Percentiles rank a stretch among this genome's conserved stretches.
Conservation (phyloP, 345 rosid genomes). For the Litchi chinensis region DNA sequence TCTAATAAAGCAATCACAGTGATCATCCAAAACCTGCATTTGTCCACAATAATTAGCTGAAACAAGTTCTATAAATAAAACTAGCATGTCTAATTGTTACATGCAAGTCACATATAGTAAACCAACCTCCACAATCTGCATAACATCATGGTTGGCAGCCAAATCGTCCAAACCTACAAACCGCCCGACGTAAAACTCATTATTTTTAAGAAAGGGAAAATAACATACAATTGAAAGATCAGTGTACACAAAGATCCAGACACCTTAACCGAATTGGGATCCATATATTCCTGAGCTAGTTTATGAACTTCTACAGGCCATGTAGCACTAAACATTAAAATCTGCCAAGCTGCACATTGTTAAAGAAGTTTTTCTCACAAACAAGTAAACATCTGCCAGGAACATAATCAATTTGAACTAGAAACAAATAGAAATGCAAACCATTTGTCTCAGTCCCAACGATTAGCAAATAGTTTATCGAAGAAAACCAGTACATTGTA, state of each 20-base stretch:
- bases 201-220: not conserved
- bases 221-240: constrained; percentile 15
- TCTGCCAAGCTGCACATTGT: constrained; percentile 69
- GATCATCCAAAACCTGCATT: constrained; percentile 81
- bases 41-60: constrained; percentile 14
- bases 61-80: not conserved
- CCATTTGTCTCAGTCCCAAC: not conserved
- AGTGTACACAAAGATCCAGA: constrained; percentile 29
- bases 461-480: not conserved
- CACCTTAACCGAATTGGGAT: constrained; percentile 86
- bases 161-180: constrained; percentile 89
- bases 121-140: constrained; percentile 95
- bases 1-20: constrained; percentile 68
- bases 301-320: constrained; percentile 91
- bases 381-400: not conserved
- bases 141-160: constrained; percentile 97
- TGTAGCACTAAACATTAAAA: constrained; percentile 98
- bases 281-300: constrained; percentile 91
- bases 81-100: not conserved
- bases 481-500: not conserved
- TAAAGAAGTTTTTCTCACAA: not conserved
- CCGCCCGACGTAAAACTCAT: constrained; percentile 59
- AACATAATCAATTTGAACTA: not conserved
- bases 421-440: not conserved
- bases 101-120: too few species aligned